A percentile compares a stretch with the other conserved stretches of the same genome.
Conservation (phyloP, 192 early-diverging fungal genomes). For the Podila verticillata region DNA sequence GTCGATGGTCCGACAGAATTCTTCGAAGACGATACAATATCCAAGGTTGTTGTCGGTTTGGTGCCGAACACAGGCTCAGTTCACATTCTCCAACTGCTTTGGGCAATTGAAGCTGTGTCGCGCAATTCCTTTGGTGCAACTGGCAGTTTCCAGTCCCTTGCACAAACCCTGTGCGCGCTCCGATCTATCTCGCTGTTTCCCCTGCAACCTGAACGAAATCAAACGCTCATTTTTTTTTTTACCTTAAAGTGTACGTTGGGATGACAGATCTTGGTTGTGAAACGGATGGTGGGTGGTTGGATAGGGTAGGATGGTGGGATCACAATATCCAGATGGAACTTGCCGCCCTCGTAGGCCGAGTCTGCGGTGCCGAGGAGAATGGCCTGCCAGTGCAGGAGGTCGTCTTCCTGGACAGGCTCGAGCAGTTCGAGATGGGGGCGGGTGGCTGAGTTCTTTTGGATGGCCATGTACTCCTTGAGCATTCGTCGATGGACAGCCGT, state of each 20-base stretch:
- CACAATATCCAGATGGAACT: slow-evolving; percentile 73
- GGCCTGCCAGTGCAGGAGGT: slow-evolving; percentile 76
- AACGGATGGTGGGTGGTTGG: slow-evolving; percentile 78
- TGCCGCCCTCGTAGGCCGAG: slow-evolving; percentile 80
- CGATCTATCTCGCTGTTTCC: no score
- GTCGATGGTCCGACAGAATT: no score
- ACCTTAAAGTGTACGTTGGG: slow-evolving; percentile 96
- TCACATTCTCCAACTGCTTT: no score
- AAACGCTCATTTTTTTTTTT: slow-evolving; percentile 20
- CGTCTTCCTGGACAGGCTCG: slow-evolving; percentile 69
- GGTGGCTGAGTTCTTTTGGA: slow-evolving; percentile 57
- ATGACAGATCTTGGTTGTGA: slow-evolving; percentile 84
- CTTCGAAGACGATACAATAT: no score
- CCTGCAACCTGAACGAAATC: no score
- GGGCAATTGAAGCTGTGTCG: no score
- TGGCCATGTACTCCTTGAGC: slow-evolving; percentile 69
- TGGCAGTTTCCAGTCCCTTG: no score
- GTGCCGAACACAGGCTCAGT: no score
- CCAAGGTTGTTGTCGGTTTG: no score
- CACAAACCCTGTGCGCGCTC: no score
- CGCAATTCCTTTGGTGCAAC: no score
- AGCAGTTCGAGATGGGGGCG: slow-evolving; percentile 69
- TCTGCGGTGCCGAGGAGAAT: slow-evolving; percentile 69
- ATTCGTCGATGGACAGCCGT: slow-evolving; percentile 64
- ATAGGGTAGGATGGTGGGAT: slow-evolving; percentile 82